Base-by-base conservation (phyloP, 2,329 filamentous ascomycete species). In the Pseudofabraea citricarpa region DNA sequence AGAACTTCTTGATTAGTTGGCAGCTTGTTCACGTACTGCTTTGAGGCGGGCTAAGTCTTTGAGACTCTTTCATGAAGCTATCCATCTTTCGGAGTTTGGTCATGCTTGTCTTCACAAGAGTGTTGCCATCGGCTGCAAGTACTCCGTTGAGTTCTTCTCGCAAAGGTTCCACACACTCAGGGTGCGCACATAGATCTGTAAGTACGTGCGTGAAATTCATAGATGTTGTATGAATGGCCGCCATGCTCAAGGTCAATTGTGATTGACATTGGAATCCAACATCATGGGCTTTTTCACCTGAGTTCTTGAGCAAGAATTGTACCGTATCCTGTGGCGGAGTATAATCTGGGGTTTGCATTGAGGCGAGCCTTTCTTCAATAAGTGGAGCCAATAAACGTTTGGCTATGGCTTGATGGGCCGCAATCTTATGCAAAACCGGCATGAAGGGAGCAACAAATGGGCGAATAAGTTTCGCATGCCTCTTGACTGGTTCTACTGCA, bases 51-150 rank as follows among this genome's bases (percentile, higher is more conserved):
- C n/a, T 41, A 27, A 59, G 24, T 1, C 63, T 52, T 23, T 62
- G 53, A 5, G 52, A 57, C 41, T 66, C 63, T 22, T 55, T 56
- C 19, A 64, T 40, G 15, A 51, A 54, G 7, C 54, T 58, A 38
- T 65, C 62, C 3, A 60, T 40, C 29, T 60, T 60, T 27, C 49
- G 41, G 50, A 59, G 56, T 19, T 55, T 51, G 13, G 50, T 50
- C 8, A 35, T 13, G 19, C 19, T 10, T 15, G 19, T 16, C 32
- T 35, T 35, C 13, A 16, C 6, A 10, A 35, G 10, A 5, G 47
- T 57, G 32, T 52, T 44, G 9, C 56, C 55, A 18, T 26, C 21
- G 18, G 23, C 23, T 26, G 7, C 37, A 12, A 23, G 41, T 2
- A 55, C 55, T 49, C 13, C 5, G 10, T 35, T 16, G 5, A 35